phyloP scores from a whole-genome alignment of 345 rosid species.

The Aquilaria malaccensis region DNA sequence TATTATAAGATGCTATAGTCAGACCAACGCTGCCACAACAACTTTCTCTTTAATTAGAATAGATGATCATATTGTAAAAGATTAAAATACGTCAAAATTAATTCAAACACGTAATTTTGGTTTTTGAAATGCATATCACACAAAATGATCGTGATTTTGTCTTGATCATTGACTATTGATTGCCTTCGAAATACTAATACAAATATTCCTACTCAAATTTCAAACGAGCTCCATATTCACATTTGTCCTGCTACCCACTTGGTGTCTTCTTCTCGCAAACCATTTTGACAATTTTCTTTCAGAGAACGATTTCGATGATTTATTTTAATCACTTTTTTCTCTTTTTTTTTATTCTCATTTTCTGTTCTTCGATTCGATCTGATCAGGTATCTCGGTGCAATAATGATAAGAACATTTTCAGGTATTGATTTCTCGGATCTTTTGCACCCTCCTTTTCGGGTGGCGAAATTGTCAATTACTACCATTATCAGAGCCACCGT shows the following conservation, averaged over 20 bases:
- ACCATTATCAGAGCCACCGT: background rate
- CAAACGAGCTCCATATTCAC: background rate
- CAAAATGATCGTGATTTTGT: background rate
- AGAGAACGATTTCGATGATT: background rate
- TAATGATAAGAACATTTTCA: conserved; percentile 12
- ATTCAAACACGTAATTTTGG: no score
- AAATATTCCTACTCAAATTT: no score
- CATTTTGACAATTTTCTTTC: no score
- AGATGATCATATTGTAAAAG: no score
- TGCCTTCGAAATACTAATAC: no score
- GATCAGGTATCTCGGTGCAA: conserved; percentile 20
- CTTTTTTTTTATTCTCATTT: background rate
- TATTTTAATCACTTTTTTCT: background rate
- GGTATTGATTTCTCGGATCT: conserved; percentile 18
- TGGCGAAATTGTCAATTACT: background rate
- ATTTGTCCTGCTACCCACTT: background rate
- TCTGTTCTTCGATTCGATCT: background rate
- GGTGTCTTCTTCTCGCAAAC: background rate
- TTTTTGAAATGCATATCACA: no score
- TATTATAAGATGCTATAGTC: no score
- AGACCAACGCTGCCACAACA: no score
- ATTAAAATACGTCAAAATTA: no score
- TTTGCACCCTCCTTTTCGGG: background rate
- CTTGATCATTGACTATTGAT: conserved; percentile 5
- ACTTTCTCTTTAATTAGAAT: no score